A percentile compares a stretch with the other conserved stretches of the same genome.
Conservation (phyloP, 2,329 filamentous ascomycete genomes). For the Zymoseptoria pseudotritici region DNA sequence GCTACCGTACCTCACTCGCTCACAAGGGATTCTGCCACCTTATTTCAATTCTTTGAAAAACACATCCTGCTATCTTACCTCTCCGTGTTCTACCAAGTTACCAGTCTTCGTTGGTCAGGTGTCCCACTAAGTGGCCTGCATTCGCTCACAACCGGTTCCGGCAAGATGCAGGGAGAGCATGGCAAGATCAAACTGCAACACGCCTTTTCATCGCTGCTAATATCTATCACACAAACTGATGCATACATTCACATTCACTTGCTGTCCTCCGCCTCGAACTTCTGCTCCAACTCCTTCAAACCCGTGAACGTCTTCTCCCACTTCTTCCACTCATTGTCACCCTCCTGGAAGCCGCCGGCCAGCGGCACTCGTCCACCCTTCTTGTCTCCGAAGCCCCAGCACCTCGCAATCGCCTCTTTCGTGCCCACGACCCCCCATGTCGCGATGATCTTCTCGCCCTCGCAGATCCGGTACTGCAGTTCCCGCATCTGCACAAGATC, state of each 20-base stretch:
- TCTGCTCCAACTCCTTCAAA: slow-evolving; percentile 40
- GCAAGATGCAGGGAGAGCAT: background rate
- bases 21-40: no score
- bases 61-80: no score
- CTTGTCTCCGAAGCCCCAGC: slow-evolving; percentile 52
- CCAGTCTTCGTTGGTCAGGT: no score
- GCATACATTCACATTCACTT: background rate
- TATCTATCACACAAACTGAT: background rate
- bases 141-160: no score
- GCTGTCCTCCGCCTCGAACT: slow-evolving; percentile 21
- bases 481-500: slow-evolving; percentile 44
- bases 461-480: slow-evolving; percentile 55
- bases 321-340: slow-evolving; percentile 50
- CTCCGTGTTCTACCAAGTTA: no score
- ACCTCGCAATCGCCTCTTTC: slow-evolving; percentile 54
- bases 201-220: background rate
- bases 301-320: slow-evolving; percentile 42
- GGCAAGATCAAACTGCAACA: background rate
- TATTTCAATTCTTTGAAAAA: no score
- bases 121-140: no score
- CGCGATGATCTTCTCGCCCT: slow-evolving; percentile 55
- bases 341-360: slow-evolving; percentile 50
- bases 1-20: no score
- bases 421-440: slow-evolving; percentile 56
- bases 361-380: slow-evolving; percentile 56